Conservation (phyloP, 331 rosid species). For the Cucumis variabilis region DNA sequence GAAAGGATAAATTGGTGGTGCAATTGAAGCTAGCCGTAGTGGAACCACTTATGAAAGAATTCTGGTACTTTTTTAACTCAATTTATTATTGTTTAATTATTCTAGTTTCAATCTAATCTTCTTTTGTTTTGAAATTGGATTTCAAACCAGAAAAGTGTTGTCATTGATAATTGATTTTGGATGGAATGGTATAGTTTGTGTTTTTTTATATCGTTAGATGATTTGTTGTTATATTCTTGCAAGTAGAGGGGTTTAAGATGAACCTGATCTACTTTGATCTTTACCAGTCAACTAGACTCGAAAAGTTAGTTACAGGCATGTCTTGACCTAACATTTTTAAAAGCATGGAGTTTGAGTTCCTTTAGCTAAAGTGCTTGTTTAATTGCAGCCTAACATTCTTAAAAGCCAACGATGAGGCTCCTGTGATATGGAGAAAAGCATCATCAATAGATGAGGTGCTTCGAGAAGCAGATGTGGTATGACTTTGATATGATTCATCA, state of each 20-base stretch:
- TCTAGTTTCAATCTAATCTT: background rate
- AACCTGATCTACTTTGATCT: constrained; percentile 94
- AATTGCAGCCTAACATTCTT: constrained; percentile 86
- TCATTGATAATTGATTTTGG: background rate
- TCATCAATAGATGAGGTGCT: constrained; percentile 94
- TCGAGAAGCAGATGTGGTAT: constrained; percentile 89
- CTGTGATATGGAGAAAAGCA: constrained; percentile 97
- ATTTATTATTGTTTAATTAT: background rate
- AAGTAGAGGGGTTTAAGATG: constrained; percentile 99
- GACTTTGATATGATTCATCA: constrained; percentile 24
- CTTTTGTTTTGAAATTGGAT: constrained; percentile 21
- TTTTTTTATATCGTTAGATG: background rate
- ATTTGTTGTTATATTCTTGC: constrained; percentile 28
- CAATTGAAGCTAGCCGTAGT: constrained; percentile 97
- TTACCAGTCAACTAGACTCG: constrained; percentile 90
- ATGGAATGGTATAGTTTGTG: background rate
- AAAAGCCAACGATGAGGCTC: constrained; percentile 83
- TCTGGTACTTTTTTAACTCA: constrained; percentile 64
- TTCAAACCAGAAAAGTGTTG: background rate
- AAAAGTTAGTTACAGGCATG: constrained; percentile 97
- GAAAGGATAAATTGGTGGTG: constrained; percentile 98
- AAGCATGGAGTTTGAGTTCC: constrained; percentile 16
- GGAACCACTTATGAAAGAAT: constrained; percentile 99
- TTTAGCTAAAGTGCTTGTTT: constrained; percentile 39
- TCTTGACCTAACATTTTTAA: constrained; percentile 27